Conservation (phyloP, 352 stramenopile genomes). For the Peronospora tabacina region DNA sequence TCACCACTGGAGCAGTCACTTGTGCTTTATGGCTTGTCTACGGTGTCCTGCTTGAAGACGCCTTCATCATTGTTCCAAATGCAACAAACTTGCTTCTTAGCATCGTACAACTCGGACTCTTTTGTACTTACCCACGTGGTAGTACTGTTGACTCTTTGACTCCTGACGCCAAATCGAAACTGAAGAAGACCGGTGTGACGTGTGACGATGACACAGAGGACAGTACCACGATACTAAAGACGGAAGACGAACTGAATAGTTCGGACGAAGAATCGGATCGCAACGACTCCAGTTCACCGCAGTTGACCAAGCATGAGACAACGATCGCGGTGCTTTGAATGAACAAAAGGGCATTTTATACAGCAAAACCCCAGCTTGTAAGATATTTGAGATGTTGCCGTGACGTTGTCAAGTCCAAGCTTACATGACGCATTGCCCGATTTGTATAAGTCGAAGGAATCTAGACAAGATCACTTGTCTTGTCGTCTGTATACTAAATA, state of each 20-base stretch:
- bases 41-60: slow-evolving; percentile 39
- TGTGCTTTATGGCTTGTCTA: slow-evolving; percentile 49
- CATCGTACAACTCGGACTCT: slow-evolving; percentile 44
- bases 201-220: slow-evolving; percentile 15
- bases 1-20: slow-evolving; percentile 41
- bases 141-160: slow-evolving; percentile 17
- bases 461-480: no score
- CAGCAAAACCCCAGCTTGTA: neutral
- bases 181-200: slow-evolving; percentile 8
- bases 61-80: slow-evolving; percentile 58
- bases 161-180: slow-evolving; percentile 1
- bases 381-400: neutral
- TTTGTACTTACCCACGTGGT: slow-evolving; percentile 26
- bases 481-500: no score
- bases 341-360: neutral
- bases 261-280: slow-evolving; percentile 4
- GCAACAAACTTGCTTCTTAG: slow-evolving; percentile 50
- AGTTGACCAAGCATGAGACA: slow-evolving; percentile 6
- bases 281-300: neutral
- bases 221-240: slow-evolving; percentile 3
- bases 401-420: neutral
- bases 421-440: neutral
- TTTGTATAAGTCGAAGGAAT: no score
- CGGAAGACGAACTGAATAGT: slow-evolving; percentile 9
- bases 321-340: slow-evolving; percentile 12